These are phyloP conservation scores for Fusarium oxysporum DNA, from an alignment of 2,329 filamentous ascomycete species.

Conservation along the genomic window DNA sequence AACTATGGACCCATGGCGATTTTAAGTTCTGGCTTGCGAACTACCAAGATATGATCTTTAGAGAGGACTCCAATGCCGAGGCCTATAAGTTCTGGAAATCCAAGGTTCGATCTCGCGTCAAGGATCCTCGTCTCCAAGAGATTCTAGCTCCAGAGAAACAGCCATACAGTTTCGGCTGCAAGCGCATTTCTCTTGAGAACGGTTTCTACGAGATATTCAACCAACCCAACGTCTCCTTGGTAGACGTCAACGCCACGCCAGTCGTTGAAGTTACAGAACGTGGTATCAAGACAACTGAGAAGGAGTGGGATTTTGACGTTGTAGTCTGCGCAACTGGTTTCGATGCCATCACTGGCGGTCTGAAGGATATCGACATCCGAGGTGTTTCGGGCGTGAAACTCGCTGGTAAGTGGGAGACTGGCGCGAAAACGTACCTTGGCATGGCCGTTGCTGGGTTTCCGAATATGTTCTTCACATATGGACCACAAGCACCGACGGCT, in stretches of 20 bases:
- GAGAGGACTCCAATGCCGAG: slow-evolving; percentile 56
- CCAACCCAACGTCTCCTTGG: slow-evolving; percentile 19
- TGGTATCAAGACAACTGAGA: background rate
- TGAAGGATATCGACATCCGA: slow-evolving; percentile 7
- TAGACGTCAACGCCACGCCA: slow-evolving; percentile 11
- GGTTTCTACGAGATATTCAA: slow-evolving; percentile 27
- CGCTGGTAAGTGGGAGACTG: slow-evolving; percentile 5
- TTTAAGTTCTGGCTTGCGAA: slow-evolving; percentile 59
- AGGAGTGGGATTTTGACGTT: slow-evolving; percentile 4
- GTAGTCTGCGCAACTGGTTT: slow-evolving; percentile 29
- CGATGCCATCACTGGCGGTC: slow-evolving; percentile 23
- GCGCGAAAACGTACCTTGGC: slow-evolving; percentile 1
- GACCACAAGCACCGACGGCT: background rate
- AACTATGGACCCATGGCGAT: slow-evolving; percentile 58
- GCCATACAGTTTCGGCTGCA: slow-evolving; percentile 16
- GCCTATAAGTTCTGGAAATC: slow-evolving; percentile 62
- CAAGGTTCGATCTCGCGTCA: slow-evolving; percentile 57
- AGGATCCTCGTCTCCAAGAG: background rate
- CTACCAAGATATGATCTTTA: slow-evolving; percentile 59
- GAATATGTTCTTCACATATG: slow-evolving; percentile 18
- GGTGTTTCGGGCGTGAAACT: background rate
- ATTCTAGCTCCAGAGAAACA: slow-evolving; percentile 5
- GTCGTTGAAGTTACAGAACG: slow-evolving; percentile 1
- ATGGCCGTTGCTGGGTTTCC: background rate
- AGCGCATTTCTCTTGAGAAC: slow-evolving; percentile 17